Percentiles rank a stretch among this genome's conserved stretches.
These are phyloP conservation scores for Lepiota venenata DNA, from an alignment of 768 basidiomycete species.

Conservation along the genomic window DNA sequence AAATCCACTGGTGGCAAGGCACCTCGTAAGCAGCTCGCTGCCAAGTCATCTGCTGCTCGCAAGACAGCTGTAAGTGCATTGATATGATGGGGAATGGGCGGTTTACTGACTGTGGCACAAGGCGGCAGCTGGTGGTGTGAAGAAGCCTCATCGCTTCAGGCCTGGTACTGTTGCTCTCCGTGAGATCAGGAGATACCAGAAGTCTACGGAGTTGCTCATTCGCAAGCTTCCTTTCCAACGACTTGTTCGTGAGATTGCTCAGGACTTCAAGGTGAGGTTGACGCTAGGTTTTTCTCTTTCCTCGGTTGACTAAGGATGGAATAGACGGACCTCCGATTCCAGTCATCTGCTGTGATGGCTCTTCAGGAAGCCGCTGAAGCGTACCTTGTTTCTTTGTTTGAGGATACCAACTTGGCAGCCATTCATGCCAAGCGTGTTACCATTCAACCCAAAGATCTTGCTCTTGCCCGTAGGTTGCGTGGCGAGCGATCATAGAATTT, in stretches of 20 bases:
- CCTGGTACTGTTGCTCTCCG: conserved; percentile 86
- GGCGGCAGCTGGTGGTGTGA: conserved; percentile 86
- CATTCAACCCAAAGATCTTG: conserved; percentile 84
- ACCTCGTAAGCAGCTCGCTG: conserved; percentile 84
- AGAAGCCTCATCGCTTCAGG: conserved; percentile 86
- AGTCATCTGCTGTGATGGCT: conserved; percentile 86
- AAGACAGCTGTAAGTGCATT: conserved; percentile 54
- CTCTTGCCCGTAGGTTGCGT: conserved; percentile 73
- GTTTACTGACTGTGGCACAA: conserved; percentile 23
- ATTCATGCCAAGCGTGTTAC: conserved; percentile 87
- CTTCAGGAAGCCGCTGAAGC: conserved; percentile 86
- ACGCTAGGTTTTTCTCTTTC: background rate
- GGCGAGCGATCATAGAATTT: conserved; percentile 65
- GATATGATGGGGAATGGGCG: conserved; percentile 19
- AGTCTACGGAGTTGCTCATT: conserved; percentile 83
- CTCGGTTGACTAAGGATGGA: background rate
- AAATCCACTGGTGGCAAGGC: conserved; percentile 87
- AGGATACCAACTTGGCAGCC: conserved; percentile 81
- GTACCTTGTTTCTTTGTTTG: conserved; percentile 74
- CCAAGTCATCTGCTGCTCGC: conserved; percentile 49
- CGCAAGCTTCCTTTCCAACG: conserved; percentile 90
- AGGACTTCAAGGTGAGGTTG: conserved; percentile 76
- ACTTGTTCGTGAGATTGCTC: conserved; percentile 86
- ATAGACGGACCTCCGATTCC: conserved; percentile 82
- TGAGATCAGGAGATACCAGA: conserved; percentile 88